phyloP scores from a whole-genome alignment of 2,329 filamentous ascomycete species.

The Aspergillus carbonarius region DNA sequence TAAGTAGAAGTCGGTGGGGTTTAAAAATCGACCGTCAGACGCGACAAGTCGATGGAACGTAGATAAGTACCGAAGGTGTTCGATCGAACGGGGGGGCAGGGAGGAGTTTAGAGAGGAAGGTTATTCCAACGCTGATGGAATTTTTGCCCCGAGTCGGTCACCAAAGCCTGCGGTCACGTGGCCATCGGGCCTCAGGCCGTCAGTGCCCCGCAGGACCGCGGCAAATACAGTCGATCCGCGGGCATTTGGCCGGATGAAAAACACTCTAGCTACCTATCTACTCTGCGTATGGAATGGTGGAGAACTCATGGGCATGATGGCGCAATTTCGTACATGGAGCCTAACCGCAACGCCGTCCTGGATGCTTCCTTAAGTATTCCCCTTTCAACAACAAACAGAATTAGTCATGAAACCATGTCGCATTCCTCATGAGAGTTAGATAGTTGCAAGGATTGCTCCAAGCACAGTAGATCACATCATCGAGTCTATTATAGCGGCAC shows the following conservation, averaged over 20 bases:
- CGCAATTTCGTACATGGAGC: background rate
- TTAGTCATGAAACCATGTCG: slow-evolving; percentile 17
- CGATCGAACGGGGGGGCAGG: slow-evolving; percentile 23
- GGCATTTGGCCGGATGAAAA: no score
- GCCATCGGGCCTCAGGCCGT: slow-evolving; percentile 18
- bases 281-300: no score
- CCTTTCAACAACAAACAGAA: slow-evolving; percentile 6
- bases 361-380: slow-evolving; percentile 4
- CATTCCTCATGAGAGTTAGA: slow-evolving; percentile 17
- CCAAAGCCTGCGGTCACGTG: slow-evolving; percentile 23
- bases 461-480: slow-evolving; percentile 1
- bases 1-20: slow-evolving; percentile 10
- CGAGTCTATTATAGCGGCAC: slow-evolving; percentile 63
- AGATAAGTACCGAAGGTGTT: slow-evolving; percentile 15
- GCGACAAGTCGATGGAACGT: slow-evolving; percentile 20
- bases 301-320: background rate
- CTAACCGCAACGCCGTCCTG: slow-evolving; percentile 9
- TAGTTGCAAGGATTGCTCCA: background rate
- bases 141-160: slow-evolving; percentile 28
- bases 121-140: slow-evolving; percentile 29
- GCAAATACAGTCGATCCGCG: background rate
- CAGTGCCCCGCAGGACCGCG: slow-evolving; percentile 18
- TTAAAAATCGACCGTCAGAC: slow-evolving; percentile 23
- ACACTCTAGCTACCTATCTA: no score
- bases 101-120: slow-evolving; percentile 29